Evolutionary conservation across 2,329 filamentous ascomycete species (phyloP).

Genomic region (Blastomyces parvus): DNA sequence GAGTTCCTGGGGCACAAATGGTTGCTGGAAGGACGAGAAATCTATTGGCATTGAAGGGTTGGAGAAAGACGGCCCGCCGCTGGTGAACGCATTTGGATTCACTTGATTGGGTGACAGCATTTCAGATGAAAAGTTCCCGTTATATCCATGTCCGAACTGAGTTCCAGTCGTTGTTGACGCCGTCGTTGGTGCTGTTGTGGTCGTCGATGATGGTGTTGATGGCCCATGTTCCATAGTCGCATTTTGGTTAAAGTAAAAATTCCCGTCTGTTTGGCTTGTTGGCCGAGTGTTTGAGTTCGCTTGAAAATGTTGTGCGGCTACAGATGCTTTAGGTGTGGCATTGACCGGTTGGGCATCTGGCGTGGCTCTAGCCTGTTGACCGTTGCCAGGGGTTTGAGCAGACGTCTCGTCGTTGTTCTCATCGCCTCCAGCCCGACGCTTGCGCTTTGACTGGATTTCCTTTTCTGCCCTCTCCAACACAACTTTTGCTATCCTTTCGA

Average conservation of each 20-base stretch:
- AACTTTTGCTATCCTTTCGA: constrained; percentile 83
- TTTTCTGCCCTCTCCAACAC: constrained; percentile 88
- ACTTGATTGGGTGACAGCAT: constrained; percentile 31
- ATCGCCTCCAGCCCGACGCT: constrained; percentile 65
- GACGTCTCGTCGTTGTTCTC: constrained; percentile 20
- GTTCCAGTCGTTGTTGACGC: constrained; percentile 10
- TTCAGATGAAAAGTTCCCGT: constrained; percentile 17
- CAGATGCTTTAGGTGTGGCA: background rate
- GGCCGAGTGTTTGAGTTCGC: background rate
- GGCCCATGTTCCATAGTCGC: background rate
- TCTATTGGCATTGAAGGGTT: constrained; percentile 24
- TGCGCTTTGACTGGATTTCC: constrained; percentile 68
- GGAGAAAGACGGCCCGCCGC: constrained; percentile 25
- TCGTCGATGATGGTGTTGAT: background rate
- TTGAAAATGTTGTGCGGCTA: background rate
- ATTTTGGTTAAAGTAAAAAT: background rate
- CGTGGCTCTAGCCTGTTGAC: background rate
- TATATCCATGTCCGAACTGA: constrained; percentile 10
- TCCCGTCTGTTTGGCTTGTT: background rate
- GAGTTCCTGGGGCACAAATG: constrained; percentile 82
- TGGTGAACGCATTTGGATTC: constrained; percentile 26
- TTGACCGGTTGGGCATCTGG: constrained; percentile 8
- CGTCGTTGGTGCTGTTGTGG: constrained; percentile 4
- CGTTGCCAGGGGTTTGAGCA: background rate
- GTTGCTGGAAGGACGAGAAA: constrained; percentile 59